Percentiles rank a stretch among this genome's conserved stretches.
These are phyloP conservation scores for Corynespora cassiicola DNA, from an alignment of 2,329 filamentous ascomycete genomes.

Conservation along the genomic window DNA sequence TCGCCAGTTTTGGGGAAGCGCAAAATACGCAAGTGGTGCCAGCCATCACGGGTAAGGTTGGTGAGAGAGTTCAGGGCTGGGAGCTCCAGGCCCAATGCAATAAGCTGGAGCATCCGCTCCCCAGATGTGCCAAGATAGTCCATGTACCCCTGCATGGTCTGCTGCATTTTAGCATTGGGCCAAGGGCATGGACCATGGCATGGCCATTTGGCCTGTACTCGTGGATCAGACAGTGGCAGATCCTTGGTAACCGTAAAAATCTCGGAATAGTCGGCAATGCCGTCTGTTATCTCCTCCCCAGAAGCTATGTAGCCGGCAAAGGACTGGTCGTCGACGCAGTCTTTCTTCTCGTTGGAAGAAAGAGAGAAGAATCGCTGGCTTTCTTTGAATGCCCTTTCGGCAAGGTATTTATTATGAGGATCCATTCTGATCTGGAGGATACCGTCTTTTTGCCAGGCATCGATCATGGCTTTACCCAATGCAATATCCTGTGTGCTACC, in stretches of 20 bases:
- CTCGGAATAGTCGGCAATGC: conserved; percentile 60
- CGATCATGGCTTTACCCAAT: too few relatives aligned
- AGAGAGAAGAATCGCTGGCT: too few relatives aligned
- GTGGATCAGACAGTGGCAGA: conserved; percentile 45
- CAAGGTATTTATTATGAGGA: too few relatives aligned
- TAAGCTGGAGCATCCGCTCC: conserved; percentile 55
- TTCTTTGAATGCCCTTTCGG: too few relatives aligned
- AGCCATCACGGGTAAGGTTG: conserved; percentile 55
- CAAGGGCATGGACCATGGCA: conserved; percentile 60
- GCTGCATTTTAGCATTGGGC: conserved; percentile 52
- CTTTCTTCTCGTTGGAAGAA: too few relatives aligned
- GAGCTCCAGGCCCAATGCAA: conserved; percentile 54
- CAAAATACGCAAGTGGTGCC: conserved; percentile 59
- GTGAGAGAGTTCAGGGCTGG: conserved; percentile 48
- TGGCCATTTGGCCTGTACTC: conserved; percentile 54
- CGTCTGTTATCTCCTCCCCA: conserved; percentile 49
- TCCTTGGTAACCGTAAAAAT: conserved; percentile 62
- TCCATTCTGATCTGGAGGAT: too few relatives aligned
- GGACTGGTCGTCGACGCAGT: conserved; percentile 54
- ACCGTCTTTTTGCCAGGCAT: too few relatives aligned
- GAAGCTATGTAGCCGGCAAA: conserved; percentile 59
- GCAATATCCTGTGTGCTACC: too few relatives aligned
- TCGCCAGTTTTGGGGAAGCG: conserved; percentile 46
- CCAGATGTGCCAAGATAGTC: conserved; percentile 50
- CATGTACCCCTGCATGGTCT: conserved; percentile 51